A percentile compares a stretch with the other conserved stretches of the same genome.
Evolutionary conservation across 2,329 filamentous ascomycete genomes (phyloP).

Genomic region (Neurospora crassa): DNA sequence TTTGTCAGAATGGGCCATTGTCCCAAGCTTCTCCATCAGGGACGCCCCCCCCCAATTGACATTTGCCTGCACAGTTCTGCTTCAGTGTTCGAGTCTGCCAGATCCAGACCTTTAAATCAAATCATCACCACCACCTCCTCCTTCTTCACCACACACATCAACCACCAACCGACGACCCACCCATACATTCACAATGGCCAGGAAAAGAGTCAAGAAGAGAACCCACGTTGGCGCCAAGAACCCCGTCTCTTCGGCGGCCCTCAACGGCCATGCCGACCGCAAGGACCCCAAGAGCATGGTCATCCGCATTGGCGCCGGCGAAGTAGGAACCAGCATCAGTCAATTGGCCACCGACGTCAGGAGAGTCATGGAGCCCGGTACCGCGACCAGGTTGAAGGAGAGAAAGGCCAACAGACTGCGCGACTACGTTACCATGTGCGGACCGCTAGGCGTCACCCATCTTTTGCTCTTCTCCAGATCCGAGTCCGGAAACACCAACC

Average conservation of each 20-base stretch:
- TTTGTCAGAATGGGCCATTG: constrained; percentile 8
- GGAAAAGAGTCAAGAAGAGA: constrained; percentile 75
- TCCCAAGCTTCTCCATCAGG: background rate
- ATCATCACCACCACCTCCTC: constrained; percentile 6
- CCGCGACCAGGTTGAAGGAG: constrained; percentile 81
- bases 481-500: constrained; percentile 80
- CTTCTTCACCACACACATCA: constrained; percentile 11
- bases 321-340: constrained; percentile 83
- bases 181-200: constrained; percentile 52
- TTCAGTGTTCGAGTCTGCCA: constrained; percentile 4
- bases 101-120: constrained; percentile 3
- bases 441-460: constrained; percentile 86
- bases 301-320: constrained; percentile 88
- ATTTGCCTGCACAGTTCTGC: background rate
- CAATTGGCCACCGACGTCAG: constrained; percentile 89
- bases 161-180: constrained; percentile 4
- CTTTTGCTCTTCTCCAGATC: constrained; percentile 89
- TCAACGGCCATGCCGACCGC: constrained; percentile 51
- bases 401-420: constrained; percentile 77
- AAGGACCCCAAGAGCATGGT: constrained; percentile 93
- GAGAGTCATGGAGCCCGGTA: constrained; percentile 91
- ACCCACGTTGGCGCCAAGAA: constrained; percentile 66
- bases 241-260: constrained; percentile 37
- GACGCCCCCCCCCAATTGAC: background rate
- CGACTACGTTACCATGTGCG: constrained; percentile 93